phyloP scores from a whole-genome alignment of 176 grass and related monocot genomes.

The Thinopyrum elongatum region DNA sequence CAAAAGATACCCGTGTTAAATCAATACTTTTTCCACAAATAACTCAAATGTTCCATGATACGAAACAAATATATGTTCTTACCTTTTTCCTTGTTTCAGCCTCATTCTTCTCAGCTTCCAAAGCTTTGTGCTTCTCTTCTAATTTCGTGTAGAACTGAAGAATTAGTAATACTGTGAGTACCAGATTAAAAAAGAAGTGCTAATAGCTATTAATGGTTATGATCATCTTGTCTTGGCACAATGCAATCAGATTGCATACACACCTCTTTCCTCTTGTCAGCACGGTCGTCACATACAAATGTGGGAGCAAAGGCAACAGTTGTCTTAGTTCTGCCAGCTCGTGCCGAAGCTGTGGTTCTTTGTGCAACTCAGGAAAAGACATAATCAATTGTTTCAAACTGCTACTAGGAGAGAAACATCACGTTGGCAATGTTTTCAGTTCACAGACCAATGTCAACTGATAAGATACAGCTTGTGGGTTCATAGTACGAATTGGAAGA shows the following conservation, averaged over 20 bases:
- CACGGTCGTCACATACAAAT: conserved; percentile 62
- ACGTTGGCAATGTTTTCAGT: neutral
- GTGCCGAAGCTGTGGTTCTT: conserved; percentile 50
- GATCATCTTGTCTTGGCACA: conserved; percentile 12
- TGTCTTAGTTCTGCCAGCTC: conserved; percentile 53
- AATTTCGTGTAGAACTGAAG: conserved; percentile 81
- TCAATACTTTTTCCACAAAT: neutral
- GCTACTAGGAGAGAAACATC: neutral
- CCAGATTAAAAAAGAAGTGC: neutral
- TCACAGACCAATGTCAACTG: neutral
- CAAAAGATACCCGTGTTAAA: neutral
- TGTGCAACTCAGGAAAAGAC: conserved; percentile 55
- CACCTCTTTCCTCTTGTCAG: conserved; percentile 79
- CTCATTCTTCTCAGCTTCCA: conserved; percentile 67
- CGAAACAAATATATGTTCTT: conserved; percentile 4
- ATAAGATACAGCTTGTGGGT: conserved; percentile 6
- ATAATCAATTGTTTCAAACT: conserved; percentile 18
- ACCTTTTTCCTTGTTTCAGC: conserved; percentile 70
- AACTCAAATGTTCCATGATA: conserved; percentile 15
- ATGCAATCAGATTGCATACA: conserved; percentile 1
- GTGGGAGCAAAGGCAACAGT: conserved; percentile 54
- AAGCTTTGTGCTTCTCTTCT: conserved; percentile 78
- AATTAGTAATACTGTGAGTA: conserved; percentile 29
- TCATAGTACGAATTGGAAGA: neutral
- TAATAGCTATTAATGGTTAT: neutral